Evolutionary conservation across 2,329 filamentous ascomycete genomes (phyloP), one percentile per base, ranked within the genome.

Genomic region (Calcarisporium arbuscula): DNA sequence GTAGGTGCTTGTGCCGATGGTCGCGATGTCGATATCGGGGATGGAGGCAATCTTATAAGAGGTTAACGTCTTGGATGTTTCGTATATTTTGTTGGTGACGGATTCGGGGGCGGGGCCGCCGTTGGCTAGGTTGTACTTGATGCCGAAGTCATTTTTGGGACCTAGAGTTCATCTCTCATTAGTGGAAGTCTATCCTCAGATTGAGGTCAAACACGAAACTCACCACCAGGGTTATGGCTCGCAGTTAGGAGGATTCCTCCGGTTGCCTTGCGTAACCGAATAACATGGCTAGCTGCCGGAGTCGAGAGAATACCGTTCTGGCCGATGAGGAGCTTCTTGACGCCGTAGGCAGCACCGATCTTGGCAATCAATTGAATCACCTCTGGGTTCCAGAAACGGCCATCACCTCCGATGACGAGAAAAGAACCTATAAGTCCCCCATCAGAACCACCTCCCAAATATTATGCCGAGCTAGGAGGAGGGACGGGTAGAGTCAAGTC

Each of bases 121-220:
- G 57, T 98, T 96, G 61, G 87, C 73, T 40, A 98, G 74, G 74
- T 98, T 98, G 77, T 98, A 98, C 72, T 98, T 98, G 80, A 98
- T 98, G 51, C 92, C 92, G 53, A 98, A 98, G 66, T 98, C 92
- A 60, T 92, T 84, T 50, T 78, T 83, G 43, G 92, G 92, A 33
- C 89, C 87, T 94, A 50, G 4, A 10, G 19, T 36, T 17, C 28
- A 27, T 27, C 8, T 22, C 48, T 35, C 38, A 36, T 33, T 25
- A 33, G 22, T 37, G 27, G 15, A 9, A 27, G 16, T 18, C n/a
- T 4, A 23, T n/a, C n/a, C n/a, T n/a, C n/a, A n/a, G n/a, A n/a
- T n/a, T 15, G 6, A 7, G 23, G 27, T 39, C 22, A 34, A 31
- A 12, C 11, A 12, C 9, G 19, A n/a, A 26, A 50, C 81, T 62